Conservation (phyloP, 164 flowering plant genomes). For the Stephania japonica region DNA sequence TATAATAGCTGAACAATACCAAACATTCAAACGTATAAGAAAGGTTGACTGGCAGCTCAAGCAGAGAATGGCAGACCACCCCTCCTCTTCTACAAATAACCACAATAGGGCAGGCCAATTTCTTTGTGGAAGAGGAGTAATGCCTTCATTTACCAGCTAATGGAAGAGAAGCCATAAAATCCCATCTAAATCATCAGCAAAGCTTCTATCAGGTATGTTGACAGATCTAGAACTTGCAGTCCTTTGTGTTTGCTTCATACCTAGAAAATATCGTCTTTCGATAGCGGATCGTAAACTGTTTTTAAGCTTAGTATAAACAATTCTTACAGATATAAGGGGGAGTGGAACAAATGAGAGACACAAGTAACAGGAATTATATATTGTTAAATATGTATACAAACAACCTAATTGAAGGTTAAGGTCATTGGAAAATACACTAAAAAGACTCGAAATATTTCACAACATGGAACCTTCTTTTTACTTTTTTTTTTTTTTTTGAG, state of each 20-base stretch:
- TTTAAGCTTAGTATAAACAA: neutral
- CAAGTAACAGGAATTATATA: neutral
- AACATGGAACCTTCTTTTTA: neutral
- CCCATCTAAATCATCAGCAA: neutral
- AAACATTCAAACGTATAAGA: neutral
- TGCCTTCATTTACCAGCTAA: neutral
- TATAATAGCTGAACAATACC: neutral
- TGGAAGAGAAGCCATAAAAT: neutral
- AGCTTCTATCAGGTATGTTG: neutral
- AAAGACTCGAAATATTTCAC: neutral
- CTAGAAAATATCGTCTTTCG: neutral
- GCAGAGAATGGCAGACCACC: constrained; percentile 1
- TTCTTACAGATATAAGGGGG: neutral
- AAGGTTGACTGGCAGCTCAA: neutral
- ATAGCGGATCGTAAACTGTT: neutral
- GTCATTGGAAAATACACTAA: neutral
- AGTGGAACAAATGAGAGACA: neutral
- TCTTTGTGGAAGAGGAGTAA: neutral
- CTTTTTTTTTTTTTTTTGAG: neutral
- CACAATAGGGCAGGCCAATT: neutral
- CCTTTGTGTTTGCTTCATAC: neutral
- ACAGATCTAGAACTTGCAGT: neutral
- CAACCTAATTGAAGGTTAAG: neutral
- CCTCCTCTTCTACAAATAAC: neutral
- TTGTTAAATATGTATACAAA: neutral